Conservation (phyloP, 768 basidiomycete species). For the Hebeloma cylindrosporum region DNA sequence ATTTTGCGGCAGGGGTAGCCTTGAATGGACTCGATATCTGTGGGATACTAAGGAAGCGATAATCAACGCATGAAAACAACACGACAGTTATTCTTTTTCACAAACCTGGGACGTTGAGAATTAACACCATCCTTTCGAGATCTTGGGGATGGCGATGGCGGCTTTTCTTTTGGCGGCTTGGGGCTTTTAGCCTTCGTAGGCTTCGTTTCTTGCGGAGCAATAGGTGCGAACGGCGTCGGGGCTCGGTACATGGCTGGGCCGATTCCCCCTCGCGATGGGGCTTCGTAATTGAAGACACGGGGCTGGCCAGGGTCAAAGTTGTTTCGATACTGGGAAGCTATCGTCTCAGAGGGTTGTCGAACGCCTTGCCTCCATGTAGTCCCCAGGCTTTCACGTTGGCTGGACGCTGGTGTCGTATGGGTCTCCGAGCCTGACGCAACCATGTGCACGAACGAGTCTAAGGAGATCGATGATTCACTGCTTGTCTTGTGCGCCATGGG, state of each 20-base stretch:
- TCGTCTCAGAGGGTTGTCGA: constrained; percentile 20
- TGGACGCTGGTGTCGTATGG: constrained; percentile 31
- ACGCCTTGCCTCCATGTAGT: constrained; percentile 22
- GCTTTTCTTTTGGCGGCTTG: constrained; percentile 5
- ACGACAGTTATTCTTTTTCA: too few species aligned
- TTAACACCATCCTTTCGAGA: constrained; percentile 4
- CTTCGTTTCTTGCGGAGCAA: too few species aligned
- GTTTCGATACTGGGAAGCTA: constrained; percentile 20
- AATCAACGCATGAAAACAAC: too few species aligned
- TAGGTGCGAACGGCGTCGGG: constrained; percentile 14
- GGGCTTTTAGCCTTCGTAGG: too few species aligned
- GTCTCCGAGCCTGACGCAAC: constrained; percentile 30
- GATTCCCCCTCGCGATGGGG: constrained; percentile 15
- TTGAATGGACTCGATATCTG: too few species aligned
- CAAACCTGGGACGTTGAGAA: too few species aligned
- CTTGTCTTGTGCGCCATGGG: constrained; percentile 23
- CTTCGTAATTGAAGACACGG: constrained; percentile 21
- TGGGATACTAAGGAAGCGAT: too few species aligned
- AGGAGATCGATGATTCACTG: constrained; percentile 28
- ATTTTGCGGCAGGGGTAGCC: not conserved
- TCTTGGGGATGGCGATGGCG: constrained; percentile 7
- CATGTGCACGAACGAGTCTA: constrained; percentile 30
- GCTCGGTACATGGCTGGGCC: constrained; percentile 19
- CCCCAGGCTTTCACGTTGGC: constrained; percentile 23
- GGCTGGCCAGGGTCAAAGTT: constrained; percentile 8